phyloP scores from a whole-genome alignment of 2,329 filamentous ascomycete species.

The Fusarium subtropicale region DNA sequence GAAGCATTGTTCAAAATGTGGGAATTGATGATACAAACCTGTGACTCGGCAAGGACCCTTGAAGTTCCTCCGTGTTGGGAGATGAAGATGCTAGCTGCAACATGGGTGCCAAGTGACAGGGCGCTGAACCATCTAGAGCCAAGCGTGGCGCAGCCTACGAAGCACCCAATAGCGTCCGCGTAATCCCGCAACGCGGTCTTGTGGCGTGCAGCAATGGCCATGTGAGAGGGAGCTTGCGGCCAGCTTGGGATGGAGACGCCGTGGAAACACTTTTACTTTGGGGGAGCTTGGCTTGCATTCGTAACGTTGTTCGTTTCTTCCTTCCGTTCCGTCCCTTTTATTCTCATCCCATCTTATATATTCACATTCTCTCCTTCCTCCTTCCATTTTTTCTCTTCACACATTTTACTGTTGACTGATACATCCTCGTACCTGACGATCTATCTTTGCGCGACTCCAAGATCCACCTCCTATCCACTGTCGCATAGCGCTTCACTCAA shows the following conservation, averaged over 20 bases:
- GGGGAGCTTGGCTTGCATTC: slow-evolving; percentile 25
- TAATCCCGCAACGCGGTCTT: slow-evolving; percentile 43
- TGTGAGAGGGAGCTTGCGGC: slow-evolving; percentile 32
- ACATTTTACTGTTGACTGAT: slow-evolving; percentile 11
- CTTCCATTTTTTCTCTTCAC: background rate
- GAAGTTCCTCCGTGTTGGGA: slow-evolving; percentile 7
- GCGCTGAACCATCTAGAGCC: slow-evolving; percentile 33
- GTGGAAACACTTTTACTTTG: slow-evolving; percentile 22
- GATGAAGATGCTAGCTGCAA: slow-evolving; percentile 7
- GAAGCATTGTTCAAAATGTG: background rate
- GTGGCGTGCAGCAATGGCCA: slow-evolving; percentile 43
- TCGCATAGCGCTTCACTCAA: slow-evolving; percentile 9
- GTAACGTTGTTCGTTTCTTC: slow-evolving; percentile 27
- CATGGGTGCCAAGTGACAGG: slow-evolving; percentile 33
- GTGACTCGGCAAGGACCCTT: slow-evolving; percentile 23
- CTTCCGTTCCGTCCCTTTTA: slow-evolving; percentile 24
- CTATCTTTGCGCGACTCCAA: slow-evolving; percentile 5
- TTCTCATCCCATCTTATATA: slow-evolving; percentile 15
- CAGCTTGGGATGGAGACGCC: slow-evolving; percentile 29
- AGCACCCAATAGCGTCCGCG: slow-evolving; percentile 42
- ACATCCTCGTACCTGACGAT: slow-evolving; percentile 9
- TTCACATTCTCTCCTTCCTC: slow-evolving; percentile 13
- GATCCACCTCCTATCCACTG: slow-evolving; percentile 12
- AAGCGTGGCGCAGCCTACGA: slow-evolving; percentile 52
- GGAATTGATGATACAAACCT: slow-evolving; percentile 13